These are phyloP conservation scores for Diacronema lutheri DNA, from an alignment of 78 protist genomes.

Conservation along the genomic window DNA sequence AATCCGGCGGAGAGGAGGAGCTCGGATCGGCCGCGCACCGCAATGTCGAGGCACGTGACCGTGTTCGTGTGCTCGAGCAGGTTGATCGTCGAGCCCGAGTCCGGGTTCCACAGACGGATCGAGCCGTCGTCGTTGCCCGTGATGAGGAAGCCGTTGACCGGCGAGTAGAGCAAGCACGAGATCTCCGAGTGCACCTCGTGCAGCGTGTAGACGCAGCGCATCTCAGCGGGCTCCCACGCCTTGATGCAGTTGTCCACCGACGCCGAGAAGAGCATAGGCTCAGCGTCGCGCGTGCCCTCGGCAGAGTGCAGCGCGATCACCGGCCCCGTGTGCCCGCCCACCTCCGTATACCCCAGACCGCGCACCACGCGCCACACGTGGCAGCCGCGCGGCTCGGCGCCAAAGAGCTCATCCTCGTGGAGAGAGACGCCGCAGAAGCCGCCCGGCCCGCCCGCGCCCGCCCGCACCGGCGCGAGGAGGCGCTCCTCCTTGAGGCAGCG, in stretches of 20 bases:
- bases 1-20: background rate
- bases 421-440: background rate
- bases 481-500: background rate
- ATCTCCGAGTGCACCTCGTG: background rate
- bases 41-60: background rate
- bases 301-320: background rate
- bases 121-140: conserved; percentile 12
- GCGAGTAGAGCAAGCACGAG: background rate
- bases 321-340: background rate
- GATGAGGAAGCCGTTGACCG: background rate
- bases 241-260: conserved; percentile 1
- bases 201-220: background rate
- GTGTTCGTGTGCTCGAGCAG: conserved; percentile 8
- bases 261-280: background rate
- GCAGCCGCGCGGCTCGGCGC: background rate
- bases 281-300: background rate
- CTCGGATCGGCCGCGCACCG: background rate
- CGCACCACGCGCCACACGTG: background rate
- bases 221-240: background rate
- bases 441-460: background rate
- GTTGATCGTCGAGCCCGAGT: background rate
- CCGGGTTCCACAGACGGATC: background rate
- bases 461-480: background rate
- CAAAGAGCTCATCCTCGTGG: background rate
- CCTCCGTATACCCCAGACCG: background rate